Evolutionary conservation across 441 rosid species (phyloP), one percentile per base, ranked within the genome.

Genomic region (Arabidopsis hybrid): DNA sequence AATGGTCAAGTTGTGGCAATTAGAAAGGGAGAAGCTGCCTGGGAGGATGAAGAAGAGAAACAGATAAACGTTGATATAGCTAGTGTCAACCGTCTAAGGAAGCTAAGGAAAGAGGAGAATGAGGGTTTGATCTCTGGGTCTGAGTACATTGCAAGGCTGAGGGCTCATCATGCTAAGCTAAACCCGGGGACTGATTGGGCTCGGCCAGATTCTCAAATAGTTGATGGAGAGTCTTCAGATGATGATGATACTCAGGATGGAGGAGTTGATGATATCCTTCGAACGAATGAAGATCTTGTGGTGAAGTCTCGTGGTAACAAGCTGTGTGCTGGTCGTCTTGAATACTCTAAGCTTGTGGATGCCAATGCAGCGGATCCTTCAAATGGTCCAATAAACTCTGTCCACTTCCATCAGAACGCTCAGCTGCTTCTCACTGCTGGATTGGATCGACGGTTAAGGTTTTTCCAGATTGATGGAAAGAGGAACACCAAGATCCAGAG

Each of bases 151-250:
- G 69, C 87, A 5, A 90, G 98, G 78, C 78, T 91, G 74, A 88
- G 97, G 78, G 95, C 92, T 81, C 93, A 94, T 56, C 97, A 91
- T 52, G 85, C 80, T 47, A 94, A 94, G 83, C 73, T 94, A 78
- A 89, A 90, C 73, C 98, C 85, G 0, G 91, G 90, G 13, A 89
- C 98, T 3, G 96, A 91, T 3, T 94, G 97, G 98, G 98, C 98
- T n/a, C 82, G 62, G 32, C 80, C 60, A 46, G 89, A 77, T 81
- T 81, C 75, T 0, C 59, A 39, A 36, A 6, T 79, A 5, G 78
- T 67, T 79, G 69, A 35, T 51, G 80, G 79, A 71, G 80, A 61
- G 56, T 63, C 64, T 65, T 75, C 75, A 60, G 85, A 83, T 77
- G 90, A 85, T 10, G 89, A 83, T 0, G 92, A 83, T 72, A 85